Evolutionary conservation across 345 rosid genomes (phyloP), one percentile per base, ranked within the genome.

Genomic region (Salix arbutifolia): DNA sequence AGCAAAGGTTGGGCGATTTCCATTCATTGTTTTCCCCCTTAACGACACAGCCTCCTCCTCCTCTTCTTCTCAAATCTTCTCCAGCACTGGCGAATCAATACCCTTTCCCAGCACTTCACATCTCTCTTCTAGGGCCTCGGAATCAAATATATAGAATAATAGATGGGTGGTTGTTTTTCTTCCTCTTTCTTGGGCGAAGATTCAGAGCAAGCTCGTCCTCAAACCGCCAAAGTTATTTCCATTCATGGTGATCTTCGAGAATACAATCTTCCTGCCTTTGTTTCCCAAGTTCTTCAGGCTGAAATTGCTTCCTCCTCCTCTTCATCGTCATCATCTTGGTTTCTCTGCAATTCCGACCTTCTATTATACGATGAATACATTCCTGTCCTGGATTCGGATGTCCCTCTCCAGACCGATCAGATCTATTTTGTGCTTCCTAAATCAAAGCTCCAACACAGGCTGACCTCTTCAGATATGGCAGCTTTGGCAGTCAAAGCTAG

Each of bases 401-500:
- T 82, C 21, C 56, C 68, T 30, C 91, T 92, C 4, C 80, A 70
- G 26, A 67, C 85, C 33, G 75, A 87, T 52, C 92, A 92, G 83
- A 86, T 91, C 33, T 94, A 91, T 76, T 95, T 90, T 74, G 86
- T 93, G 30, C 89, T 95, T 23, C 94, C 97, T 0, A 38, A 65
- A 16, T 89, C 97, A 19, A 93, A 87, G 83, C 97, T 91, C n/a
- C 86, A 81, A 53, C 78, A 81, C 76, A 88, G 83, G 13, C 50
- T 95, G 19, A 75, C 88, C n/a, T 92, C 99, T 21, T 80, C 90
- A 7, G 97, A 89, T 60, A 95, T 95, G 99, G 99, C 97, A 2
- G 97, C 94, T 53, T 84, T 93, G 76, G 99, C 99, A 19, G 97
- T 95, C 23, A 92, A 89, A 78, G 99, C 97, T 50, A 89, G 91